phyloP scores from a whole-genome alignment of 108 stramenopile species.

The Nitzschia palea region DNA sequence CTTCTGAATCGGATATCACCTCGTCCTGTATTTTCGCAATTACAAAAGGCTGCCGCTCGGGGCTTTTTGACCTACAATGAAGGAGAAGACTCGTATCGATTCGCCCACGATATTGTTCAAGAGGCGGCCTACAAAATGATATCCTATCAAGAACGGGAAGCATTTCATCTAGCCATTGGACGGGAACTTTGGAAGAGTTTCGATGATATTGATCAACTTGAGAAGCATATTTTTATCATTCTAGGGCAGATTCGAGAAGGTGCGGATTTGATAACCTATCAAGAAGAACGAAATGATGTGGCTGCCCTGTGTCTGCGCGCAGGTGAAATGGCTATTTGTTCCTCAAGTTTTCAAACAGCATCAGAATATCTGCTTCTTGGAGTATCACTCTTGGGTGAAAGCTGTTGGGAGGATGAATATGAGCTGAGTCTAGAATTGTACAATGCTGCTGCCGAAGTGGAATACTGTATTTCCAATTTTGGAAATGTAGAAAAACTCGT shows the following conservation, averaged over 20 bases:
- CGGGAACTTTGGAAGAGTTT: slow-evolving; percentile 21
- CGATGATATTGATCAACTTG: slow-evolving; percentile 18
- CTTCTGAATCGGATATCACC: slow-evolving; percentile 36
- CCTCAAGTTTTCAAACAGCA: slow-evolving; percentile 23
- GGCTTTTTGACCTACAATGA: slow-evolving; percentile 9
- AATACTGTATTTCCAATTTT: slow-evolving; percentile 26
- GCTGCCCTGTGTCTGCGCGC: slow-evolving; percentile 27
- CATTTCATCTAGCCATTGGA: slow-evolving; percentile 42
- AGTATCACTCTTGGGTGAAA: slow-evolving; percentile 6
- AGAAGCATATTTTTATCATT: slow-evolving; percentile 21
- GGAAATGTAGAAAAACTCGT: slow-evolving; percentile 16
- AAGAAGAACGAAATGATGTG: slow-evolving; percentile 19
- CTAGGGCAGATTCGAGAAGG: slow-evolving; percentile 18
- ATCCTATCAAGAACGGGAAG: slow-evolving; percentile 19
- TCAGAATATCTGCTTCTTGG: slow-evolving; percentile 12
- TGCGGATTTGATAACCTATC: slow-evolving; percentile 8
- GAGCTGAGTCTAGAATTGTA: slow-evolving; percentile 24
- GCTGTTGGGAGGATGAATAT: slow-evolving; percentile 29
- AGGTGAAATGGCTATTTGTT: slow-evolving; percentile 18
- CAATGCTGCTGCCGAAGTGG: slow-evolving; percentile 24
- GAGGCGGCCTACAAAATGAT: slow-evolving; percentile 56
- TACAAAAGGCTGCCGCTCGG: slow-evolving; percentile 21
- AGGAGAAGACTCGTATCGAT: slow-evolving; percentile 18
- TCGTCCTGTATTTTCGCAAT: slow-evolving; percentile 14
- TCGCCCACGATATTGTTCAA: slow-evolving; percentile 51